Base-by-base conservation (phyloP, 2,329 filamentous ascomycete genomes). In the Diaporthe helianthi region DNA sequence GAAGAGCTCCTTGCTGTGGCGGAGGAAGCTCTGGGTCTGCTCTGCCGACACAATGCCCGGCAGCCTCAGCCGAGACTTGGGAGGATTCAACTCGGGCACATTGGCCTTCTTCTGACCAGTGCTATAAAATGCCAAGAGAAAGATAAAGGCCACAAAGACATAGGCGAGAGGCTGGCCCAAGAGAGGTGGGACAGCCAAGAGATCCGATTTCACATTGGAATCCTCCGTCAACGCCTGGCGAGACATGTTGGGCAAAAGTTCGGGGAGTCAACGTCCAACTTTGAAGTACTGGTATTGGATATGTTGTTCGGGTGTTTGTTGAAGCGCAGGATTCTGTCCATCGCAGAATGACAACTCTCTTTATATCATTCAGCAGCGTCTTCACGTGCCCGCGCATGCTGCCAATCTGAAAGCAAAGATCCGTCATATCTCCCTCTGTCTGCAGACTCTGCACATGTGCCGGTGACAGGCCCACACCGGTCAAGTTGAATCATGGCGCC, bases 51-150 rank as follows among this genome's bases (percentile, higher is more conserved):
- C 22, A 1, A 44, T 7, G 17, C 54, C 54, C 12, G 22, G 22
- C 3, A 58, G 33, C 36, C 22, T 58, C 22, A 58, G 8, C 1
- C 33, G 36, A 44, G 54, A 58, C 36, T 58, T 58, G 13, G 54
- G 54, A n/a, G 54, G 36, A 22, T 58, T 58, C 36, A 58, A n/a
- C 15, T 58, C 54, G 15, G 54, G 54, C 10, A 58, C 13, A 26
- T 58, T 9, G 2, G 54, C 54, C 36, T 29, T 58, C 15, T 41
- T 58, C 22, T 44, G 36, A 19, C 36, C 22, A 17, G 54, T 44
- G 19, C 54, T 44, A 22, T 58, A 58, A 17, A 58, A 1, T 19
- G 9, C 54, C 54, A 58, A 19, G 15, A 58, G 22, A 15, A 44
- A 58, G 10, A 58, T 4, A 29, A 58, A 58, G 22, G 22, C 54